Base-by-base conservation (phyloP, 192 early-diverging fungal species). In the Funneliformis geosporum region DNA sequence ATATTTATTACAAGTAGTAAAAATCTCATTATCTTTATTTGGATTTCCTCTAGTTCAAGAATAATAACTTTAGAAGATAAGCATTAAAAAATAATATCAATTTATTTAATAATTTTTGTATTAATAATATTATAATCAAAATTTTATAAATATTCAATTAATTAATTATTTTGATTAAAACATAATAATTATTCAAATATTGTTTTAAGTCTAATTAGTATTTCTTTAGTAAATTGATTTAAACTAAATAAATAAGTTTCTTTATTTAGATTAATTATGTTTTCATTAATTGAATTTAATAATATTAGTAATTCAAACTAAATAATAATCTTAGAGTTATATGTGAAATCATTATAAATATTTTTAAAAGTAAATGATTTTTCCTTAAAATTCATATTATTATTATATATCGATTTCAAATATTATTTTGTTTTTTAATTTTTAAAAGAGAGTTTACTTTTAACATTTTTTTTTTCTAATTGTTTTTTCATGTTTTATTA, bases 261-360 rank as follows among this genome's bases (percentile, higher is more conserved):
- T n/a, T n/a, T n/a, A n/a, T n/a, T n/a, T n/a, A n/a, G n/a, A n/a
- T n/a, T n/a, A n/a, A n/a, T n/a, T n/a, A n/a, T n/a, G n/a, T n/a
- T n/a, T n/a, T n/a, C n/a, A n/a, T n/a, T n/a, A n/a, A n/a, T n/a
- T n/a, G n/a, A n/a, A n/a, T n/a, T n/a, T n/a, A n/a, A n/a, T n/a
- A n/a, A n/a, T n/a, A n/a, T n/a, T n/a, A n/a, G n/a, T n/a, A n/a
- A n/a, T n/a, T n/a, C n/a, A n/a, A n/a, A n/a, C n/a, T n/a, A n/a
- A 59, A 33, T 33, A 33, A n/a, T 50, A 60, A 38, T 39, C 23
- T 12, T 10, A 74, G 50, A 0, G 55, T 74, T 16, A 8, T 23
- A 55, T 74, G 28, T 4, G 59, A 38, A 23, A 8, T 59, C 33
- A 18, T 74, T 38, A 74, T 74, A 74, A 16, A 74, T 74, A 33